Conservation (phyloP, 2,329 filamentous ascomycete species). For the Fonsecaea nubica region DNA sequence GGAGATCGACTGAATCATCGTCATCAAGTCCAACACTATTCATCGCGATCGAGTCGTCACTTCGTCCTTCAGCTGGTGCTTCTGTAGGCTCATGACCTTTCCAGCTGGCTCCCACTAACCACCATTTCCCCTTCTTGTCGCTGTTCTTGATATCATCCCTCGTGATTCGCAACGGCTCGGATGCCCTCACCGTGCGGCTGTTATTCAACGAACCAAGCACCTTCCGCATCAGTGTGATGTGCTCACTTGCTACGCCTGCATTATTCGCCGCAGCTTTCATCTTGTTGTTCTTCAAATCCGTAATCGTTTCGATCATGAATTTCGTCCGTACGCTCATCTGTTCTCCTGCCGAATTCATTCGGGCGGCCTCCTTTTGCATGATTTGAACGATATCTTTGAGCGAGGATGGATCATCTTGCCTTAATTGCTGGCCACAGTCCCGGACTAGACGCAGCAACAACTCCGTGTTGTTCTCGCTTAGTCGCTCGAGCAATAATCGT, state of each 20-base stretch:
- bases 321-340: constrained; percentile 81
- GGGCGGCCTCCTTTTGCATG: constrained; percentile 74
- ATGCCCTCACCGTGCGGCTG: constrained; percentile 67
- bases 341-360: constrained; percentile 67
- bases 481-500: constrained; percentile 72
- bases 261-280: constrained; percentile 76
- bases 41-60: constrained; percentile 26
- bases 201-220: constrained; percentile 77
- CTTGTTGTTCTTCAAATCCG: constrained; percentile 91
- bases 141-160: constrained; percentile 81
- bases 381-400: constrained; percentile 86
- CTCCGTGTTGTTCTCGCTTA: constrained; percentile 88
- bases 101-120: constrained; percentile 97
- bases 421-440: constrained; percentile 78
- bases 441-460: constrained; percentile 83
- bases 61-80: constrained; percentile 33
- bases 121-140: constrained; percentile 94
- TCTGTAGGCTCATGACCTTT: constrained; percentile 51
- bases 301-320: constrained; percentile 97
- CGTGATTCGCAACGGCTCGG: constrained; percentile 80
- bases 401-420: constrained; percentile 85
- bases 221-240: constrained; percentile 88
- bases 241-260: constrained; percentile 76
- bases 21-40: constrained; percentile 42
- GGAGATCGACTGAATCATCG: constrained; percentile 65